Conservation (phyloP, 2,329 filamentous ascomycete genomes). For the Cercospora sp. region DNA sequence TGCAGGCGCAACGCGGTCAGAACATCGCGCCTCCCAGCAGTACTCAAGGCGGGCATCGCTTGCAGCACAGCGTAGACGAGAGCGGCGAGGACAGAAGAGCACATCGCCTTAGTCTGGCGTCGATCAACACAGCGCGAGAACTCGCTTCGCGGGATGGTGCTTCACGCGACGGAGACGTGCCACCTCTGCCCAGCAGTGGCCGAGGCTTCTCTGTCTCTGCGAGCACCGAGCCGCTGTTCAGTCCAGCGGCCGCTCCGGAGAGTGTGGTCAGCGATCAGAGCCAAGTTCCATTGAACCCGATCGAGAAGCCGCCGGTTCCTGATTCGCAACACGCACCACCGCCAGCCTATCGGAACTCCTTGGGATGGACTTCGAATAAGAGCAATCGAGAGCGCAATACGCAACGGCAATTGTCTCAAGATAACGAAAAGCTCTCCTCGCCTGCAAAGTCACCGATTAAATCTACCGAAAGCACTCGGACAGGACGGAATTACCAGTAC, state of each 20-base stretch:
- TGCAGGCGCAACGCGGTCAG: conserved; percentile 82
- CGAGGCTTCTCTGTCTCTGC: conserved; percentile 69
- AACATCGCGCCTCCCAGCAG: conserved; percentile 31
- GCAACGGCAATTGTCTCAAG: conserved; percentile 21
- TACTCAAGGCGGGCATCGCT: conserved; percentile 14
- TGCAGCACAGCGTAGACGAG: conserved; percentile 21
- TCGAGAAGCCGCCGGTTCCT: conserved; percentile 13
- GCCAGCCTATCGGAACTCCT: conserved; percentile 24
- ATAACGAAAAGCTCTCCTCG: conserved; percentile 71
- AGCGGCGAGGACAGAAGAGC: conserved; percentile 27
- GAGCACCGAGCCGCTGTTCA: conserved; percentile 15
- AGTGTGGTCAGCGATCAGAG: conserved; percentile 72
- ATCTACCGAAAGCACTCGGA: not conserved
- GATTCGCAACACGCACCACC: not conserved
- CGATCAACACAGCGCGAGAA: conserved; percentile 51
- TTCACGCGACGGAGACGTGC: conserved; percentile 45
- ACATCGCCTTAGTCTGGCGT: conserved; percentile 60
- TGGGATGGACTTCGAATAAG: conserved; percentile 31
- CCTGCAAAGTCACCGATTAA: conserved; percentile 67
- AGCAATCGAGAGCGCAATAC: conserved; percentile 25
- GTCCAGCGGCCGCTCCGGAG: conserved; percentile 32
- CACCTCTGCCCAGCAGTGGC: conserved; percentile 52
- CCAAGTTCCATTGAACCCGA: conserved; percentile 63
- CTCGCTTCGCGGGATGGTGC: conserved; percentile 16
- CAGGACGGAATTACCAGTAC: conserved; percentile 78